Percentiles rank a stretch among this genome's conserved stretches.
Conservation (phyloP, 192 early-diverging fungal genomes). For the Jimgerdemannia lactiflua region DNA sequence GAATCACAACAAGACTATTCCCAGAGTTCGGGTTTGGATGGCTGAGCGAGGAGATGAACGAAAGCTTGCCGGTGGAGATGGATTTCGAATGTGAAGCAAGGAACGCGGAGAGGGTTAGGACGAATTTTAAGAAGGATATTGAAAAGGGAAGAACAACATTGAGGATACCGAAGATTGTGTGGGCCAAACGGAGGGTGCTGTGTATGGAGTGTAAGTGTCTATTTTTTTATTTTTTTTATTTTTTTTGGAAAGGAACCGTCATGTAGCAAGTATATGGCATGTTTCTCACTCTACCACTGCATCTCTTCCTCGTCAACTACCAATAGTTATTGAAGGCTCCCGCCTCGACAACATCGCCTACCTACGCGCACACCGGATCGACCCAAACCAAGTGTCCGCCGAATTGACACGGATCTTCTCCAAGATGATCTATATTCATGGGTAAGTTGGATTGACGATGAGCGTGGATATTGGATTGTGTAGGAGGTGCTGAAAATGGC, state of each 20-base stretch:
- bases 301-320: background rate
- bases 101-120: conserved; percentile 68
- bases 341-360: conserved; percentile 80
- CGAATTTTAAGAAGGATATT: conserved; percentile 52
- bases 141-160: conserved; percentile 41
- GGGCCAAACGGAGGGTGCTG: conserved; percentile 73
- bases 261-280: too few relatives aligned
- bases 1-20: conserved; percentile 67
- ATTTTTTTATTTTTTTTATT: conserved; percentile 9
- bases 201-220: conserved; percentile 77
- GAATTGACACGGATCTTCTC: conserved; percentile 75
- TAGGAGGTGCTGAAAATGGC: too few relatives aligned
- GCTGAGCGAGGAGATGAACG: conserved; percentile 84
- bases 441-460: conserved; percentile 30
- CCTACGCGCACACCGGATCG: conserved; percentile 67
- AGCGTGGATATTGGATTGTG: too few relatives aligned
- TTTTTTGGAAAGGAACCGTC: too few relatives aligned
- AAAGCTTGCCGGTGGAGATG: conserved; percentile 81
- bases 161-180: conserved; percentile 76
- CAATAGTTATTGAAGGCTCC: conserved; percentile 47
- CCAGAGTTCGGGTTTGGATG: conserved; percentile 92
- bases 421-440: conserved; percentile 89
- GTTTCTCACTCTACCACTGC: background rate
- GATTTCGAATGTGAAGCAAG: conserved; percentile 79
- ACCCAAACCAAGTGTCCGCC: conserved; percentile 69